Conservation (phyloP, 2,329 filamentous ascomycete genomes). For the Colletotrichum theobromicola region DNA sequence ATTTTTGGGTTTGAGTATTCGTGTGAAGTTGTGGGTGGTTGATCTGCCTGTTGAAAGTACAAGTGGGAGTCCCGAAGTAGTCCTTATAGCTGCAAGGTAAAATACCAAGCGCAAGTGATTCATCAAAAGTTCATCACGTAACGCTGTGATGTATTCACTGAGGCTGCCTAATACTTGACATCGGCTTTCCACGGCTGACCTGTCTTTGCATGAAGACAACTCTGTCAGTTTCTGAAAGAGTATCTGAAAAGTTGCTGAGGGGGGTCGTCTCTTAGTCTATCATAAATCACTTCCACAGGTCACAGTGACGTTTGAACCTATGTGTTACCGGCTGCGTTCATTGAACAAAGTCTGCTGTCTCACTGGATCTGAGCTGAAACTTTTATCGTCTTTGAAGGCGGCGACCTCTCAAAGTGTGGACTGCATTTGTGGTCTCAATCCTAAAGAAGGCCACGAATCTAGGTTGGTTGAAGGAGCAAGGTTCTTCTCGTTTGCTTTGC, state of each 20-base stretch:
- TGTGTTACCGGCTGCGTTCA: neutral
- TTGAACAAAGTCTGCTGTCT: neutral
- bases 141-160: neutral
- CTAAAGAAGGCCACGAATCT: neutral
- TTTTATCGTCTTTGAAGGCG: neutral
- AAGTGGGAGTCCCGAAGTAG: too few relatives aligned
- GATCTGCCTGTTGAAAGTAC: neutral
- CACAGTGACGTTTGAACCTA: neutral
- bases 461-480: neutral
- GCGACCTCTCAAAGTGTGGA: neutral
- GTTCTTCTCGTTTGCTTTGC: neutral
- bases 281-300: neutral
- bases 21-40: neutral
- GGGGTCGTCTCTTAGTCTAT: neutral
- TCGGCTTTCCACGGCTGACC: neutral
- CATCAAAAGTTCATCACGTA: neutral
- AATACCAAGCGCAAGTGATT: neutral
- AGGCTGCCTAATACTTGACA: neutral
- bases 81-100: neutral
- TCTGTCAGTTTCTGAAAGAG: neutral
- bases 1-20: neutral
- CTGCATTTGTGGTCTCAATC: neutral
- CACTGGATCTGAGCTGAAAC: neutral
- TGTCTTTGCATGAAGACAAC: neutral
- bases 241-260: neutral